Conservation (phyloP, 1,284 basidiomycete genomes). For the Tilletiopsis washingtonensis region DNA sequence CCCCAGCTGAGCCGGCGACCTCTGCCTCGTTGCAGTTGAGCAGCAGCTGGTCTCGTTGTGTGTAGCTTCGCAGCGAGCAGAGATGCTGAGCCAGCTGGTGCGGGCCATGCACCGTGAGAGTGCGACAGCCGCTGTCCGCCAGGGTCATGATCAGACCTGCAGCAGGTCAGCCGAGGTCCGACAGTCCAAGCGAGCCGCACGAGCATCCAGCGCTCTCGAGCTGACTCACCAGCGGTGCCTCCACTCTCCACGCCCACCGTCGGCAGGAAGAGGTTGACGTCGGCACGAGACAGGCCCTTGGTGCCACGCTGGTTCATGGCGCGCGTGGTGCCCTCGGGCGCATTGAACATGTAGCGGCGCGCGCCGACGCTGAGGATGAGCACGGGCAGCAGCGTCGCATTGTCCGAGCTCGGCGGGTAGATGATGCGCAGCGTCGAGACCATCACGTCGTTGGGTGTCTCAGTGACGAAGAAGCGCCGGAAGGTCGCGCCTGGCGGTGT, state of each 20-base stretch:
- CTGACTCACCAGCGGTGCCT: slow-evolving; percentile 62
- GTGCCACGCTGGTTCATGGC: slow-evolving; percentile 62
- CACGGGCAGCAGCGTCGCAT: slow-evolving; percentile 66
- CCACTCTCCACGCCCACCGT: slow-evolving; percentile 58
- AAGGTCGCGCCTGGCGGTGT: too few relatives aligned
- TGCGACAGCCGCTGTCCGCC: slow-evolving; percentile 61
- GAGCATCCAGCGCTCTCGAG: not conserved
- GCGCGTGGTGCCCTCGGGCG: slow-evolving; percentile 69
- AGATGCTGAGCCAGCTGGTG: slow-evolving; percentile 63
- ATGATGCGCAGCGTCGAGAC: slow-evolving; percentile 25
- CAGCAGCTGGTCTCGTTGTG: slow-evolving; percentile 27
- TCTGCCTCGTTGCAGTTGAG: slow-evolving; percentile 17
- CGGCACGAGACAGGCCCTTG: slow-evolving; percentile 56
- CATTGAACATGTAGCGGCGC: slow-evolving; percentile 77
- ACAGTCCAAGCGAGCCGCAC: not conserved
- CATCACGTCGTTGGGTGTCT: too few relatives aligned
- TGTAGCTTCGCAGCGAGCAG: slow-evolving; percentile 54
- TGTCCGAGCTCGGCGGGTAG: slow-evolving; percentile 45
- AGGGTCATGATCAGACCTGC: slow-evolving; percentile 72
- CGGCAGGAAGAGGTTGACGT: slow-evolving; percentile 70
- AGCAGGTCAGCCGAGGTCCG: too few relatives aligned
- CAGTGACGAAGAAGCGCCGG: too few relatives aligned
- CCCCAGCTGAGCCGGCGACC: too few relatives aligned
- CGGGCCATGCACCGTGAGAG: slow-evolving; percentile 64
- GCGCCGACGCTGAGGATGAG: slow-evolving; percentile 67